Conservation (phyloP, 2,329 filamentous ascomycete genomes). For the Mycosphaerella sp. region DNA sequence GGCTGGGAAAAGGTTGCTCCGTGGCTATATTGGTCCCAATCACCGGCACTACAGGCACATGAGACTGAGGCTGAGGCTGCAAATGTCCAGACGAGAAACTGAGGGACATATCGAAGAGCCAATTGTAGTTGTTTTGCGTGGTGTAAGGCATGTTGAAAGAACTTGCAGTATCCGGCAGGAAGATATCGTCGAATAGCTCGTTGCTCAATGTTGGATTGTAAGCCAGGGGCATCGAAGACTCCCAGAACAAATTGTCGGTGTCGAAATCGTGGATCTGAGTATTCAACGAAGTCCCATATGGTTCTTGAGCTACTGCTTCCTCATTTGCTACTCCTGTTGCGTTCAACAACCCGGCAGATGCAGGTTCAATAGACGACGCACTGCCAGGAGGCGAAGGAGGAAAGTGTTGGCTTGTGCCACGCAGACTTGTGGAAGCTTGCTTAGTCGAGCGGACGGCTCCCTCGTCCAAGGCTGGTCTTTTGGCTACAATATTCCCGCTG, state of each 20-base stretch:
- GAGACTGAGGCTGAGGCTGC: not conserved
- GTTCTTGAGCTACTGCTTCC: not conserved
- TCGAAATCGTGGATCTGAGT: not conserved
- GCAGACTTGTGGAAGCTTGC: not conserved
- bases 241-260: conserved; percentile 20
- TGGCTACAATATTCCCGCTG: conserved; percentile 48
- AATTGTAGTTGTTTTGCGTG: conserved; percentile 56
- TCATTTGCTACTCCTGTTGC: not conserved
- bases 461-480: conserved; percentile 27
- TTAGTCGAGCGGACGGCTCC: not conserved
- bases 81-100: not conserved
- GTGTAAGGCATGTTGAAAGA: conserved; percentile 60
- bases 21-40: not conserved
- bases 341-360: not conserved
- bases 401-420: not conserved
- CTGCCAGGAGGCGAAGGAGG: conserved; percentile 17
- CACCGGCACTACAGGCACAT: not conserved
- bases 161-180: conserved; percentile 56
- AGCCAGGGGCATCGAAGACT: conserved; percentile 1
- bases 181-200: conserved; percentile 47
- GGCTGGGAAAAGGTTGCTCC: not conserved
- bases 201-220: not conserved
- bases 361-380: conserved; percentile 7
- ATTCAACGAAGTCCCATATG: not conserved
- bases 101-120: conserved; percentile 50